Evolutionary conservation across 306 rosid species (phyloP).

Genomic region (Casuarina cunninghamiana): DNA sequence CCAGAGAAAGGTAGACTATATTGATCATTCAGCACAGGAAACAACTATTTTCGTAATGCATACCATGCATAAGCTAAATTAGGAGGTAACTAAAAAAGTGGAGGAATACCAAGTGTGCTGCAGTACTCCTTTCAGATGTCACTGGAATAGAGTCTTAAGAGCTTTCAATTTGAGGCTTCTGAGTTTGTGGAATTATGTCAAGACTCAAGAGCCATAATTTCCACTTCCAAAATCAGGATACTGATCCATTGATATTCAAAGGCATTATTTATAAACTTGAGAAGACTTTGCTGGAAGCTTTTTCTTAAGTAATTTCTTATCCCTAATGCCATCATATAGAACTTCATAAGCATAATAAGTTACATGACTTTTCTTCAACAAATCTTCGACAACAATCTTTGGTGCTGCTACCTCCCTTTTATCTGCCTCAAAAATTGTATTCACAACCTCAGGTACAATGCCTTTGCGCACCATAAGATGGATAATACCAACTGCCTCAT

Average conservation of each 20-base stretch:
- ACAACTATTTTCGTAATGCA: background rate
- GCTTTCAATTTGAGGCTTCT: slow-evolving; percentile 3
- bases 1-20: background rate
- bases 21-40: background rate
- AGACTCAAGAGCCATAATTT: slow-evolving; percentile 12
- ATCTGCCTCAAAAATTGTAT: slow-evolving; percentile 75
- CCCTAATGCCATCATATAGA: slow-evolving; percentile 81
- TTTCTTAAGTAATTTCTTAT: slow-evolving; percentile 56
- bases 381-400: slow-evolving; percentile 81
- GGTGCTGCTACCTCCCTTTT: slow-evolving; percentile 86
- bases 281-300: slow-evolving; percentile 28
- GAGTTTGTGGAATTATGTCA: slow-evolving; percentile 6
- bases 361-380: slow-evolving; percentile 77
- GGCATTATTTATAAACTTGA: slow-evolving; percentile 22
- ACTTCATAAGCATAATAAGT: slow-evolving; percentile 78
- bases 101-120: slow-evolving; percentile 2
- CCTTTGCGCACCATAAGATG: slow-evolving; percentile 73
- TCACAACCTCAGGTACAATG: slow-evolving; percentile 72
- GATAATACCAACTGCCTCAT: slow-evolving; percentile 71
- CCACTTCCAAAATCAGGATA: slow-evolving; percentile 14
- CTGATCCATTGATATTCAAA: slow-evolving; percentile 31
- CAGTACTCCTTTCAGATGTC: slow-evolving; percentile 23
- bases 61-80: background rate
- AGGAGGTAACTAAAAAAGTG: slow-evolving; percentile 8
- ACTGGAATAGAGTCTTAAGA: slow-evolving; percentile 2